phyloP scores from a whole-genome alignment of 1,284 basidiomycete species.

The Boletus semigastroideus region DNA sequence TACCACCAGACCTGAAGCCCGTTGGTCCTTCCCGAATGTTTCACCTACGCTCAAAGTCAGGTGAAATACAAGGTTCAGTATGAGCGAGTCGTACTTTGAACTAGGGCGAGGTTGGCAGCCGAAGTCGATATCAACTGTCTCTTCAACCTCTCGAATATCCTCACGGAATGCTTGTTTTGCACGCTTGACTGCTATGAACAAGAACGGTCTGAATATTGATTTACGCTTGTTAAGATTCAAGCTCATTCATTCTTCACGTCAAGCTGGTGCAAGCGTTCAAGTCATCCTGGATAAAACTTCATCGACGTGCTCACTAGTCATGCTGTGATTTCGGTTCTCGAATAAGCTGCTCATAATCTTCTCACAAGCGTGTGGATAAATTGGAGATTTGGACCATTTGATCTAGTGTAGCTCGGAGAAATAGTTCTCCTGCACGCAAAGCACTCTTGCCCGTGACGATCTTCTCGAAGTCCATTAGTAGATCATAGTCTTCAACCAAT shows the following conservation, averaged over 20 bases:
- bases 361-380: background rate
- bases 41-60: background rate
- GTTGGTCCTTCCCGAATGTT: background rate
- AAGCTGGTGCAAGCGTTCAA: constrained; percentile 9
- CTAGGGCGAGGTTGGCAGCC: background rate
- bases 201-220: constrained; percentile 2
- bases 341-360: background rate
- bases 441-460: background rate
- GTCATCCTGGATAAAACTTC: background rate
- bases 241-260: background rate
- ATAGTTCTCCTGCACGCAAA: constrained; percentile 7
- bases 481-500: background rate
- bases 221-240: background rate
- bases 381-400: constrained; percentile 8
- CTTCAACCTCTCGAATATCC: background rate
- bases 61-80: background rate
- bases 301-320: constrained; percentile 5
- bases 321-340: constrained; percentile 6
- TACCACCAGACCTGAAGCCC: background rate
- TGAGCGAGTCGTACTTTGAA: constrained; percentile 5
- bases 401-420: constrained; percentile 6
- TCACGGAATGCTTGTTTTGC: background rate
- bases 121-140: constrained; percentile 5
- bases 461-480: background rate
- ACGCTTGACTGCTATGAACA: background rate